Base-by-base conservation (phyloP, 768 basidiomycete genomes). In the Boletus edulis region DNA sequence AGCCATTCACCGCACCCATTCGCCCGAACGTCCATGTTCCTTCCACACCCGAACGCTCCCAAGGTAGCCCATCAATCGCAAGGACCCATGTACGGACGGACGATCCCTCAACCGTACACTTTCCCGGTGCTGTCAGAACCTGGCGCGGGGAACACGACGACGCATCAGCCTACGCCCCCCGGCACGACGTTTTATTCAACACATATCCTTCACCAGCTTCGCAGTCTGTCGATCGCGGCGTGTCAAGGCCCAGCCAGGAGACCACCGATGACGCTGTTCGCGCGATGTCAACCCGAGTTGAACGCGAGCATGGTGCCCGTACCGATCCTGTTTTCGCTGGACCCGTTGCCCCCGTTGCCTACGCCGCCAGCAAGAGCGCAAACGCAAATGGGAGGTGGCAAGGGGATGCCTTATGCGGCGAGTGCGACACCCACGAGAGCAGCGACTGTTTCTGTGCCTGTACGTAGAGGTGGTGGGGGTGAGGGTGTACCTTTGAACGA, bases 61-160 rank as follows among this genome's bases (percentile, higher is more conserved):
- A 82, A 79, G 51, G 57, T 69, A 32, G 55, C 49, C 3, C 34
- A 27, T 41, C 63, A 55, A 15, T 67, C 65, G 2, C 68, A 71
- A 2, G 84, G 84, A 0, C 85, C 84, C 4, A 81, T 86, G 82
- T 87, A 83, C 65, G 79, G 81, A 47, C 78, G 78, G 47, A 43
- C 57, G 48, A 52, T 45, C 13, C 20, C 55, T 20, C 72, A 68
- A 18, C 51, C 59, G 7, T 59, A 65, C 41, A 29, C 55, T 2
- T 51, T 47, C 11, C 54, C 59, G 24, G 44, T 22, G 12, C 57
- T 62, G 11, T 38, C 51, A 37, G 55, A 35, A 34, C 32, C 49
- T 20, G 60, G 58, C 14, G 18, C 52, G 41, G 59, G 43, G 39
- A 55, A 47, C 47, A 20, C 18, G n/a, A 20, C 18, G n/a, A 15